A percentile compares a stretch with the other conserved stretches of the same genome.
These are phyloP conservation scores for Alternaria postmessia DNA, from an alignment of 2,329 filamentous ascomycete genomes.

Conservation along the genomic window DNA sequence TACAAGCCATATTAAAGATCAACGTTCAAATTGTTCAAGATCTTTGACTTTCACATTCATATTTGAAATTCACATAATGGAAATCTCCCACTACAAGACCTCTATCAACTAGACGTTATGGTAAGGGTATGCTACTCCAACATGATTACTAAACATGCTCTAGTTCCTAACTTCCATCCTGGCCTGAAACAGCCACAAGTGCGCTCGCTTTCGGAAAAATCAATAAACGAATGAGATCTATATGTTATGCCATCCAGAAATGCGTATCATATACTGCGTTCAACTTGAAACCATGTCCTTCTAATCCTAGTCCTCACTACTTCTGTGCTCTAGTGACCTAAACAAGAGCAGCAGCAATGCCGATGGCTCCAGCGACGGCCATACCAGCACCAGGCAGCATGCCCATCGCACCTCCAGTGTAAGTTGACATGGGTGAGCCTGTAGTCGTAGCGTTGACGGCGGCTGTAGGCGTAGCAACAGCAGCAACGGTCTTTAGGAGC, in stretches of 20 bases:
- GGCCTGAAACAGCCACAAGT: background rate
- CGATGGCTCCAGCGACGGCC: constrained; percentile 4
- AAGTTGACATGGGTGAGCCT: constrained; percentile 5
- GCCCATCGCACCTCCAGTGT: constrained; percentile 3
- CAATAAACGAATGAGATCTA: background rate
- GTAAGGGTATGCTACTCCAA: background rate
- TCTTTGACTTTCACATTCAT: background rate
- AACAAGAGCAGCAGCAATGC: constrained; percentile 4
- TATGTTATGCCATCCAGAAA: background rate
- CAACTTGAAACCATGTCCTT: background rate
- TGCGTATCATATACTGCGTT: background rate
- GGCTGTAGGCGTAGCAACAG: constrained; percentile 24
- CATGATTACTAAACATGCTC: background rate
- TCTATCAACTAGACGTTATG: background rate
- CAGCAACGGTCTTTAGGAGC: constrained; percentile 34
- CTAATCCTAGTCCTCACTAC: background rate
- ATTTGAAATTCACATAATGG: background rate
- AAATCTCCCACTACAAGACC: background rate
- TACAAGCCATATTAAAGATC: background rate
- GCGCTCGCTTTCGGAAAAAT: background rate
- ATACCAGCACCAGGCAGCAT: constrained; percentile 5
- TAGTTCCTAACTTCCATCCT: background rate
- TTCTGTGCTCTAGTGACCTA: background rate
- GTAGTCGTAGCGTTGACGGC: constrained; percentile 6
- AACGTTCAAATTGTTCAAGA: background rate